Evolutionary conservation across 306 rosid genomes (phyloP), one percentile per base, ranked within the genome.

Genomic region (Medicago arabica): DNA sequence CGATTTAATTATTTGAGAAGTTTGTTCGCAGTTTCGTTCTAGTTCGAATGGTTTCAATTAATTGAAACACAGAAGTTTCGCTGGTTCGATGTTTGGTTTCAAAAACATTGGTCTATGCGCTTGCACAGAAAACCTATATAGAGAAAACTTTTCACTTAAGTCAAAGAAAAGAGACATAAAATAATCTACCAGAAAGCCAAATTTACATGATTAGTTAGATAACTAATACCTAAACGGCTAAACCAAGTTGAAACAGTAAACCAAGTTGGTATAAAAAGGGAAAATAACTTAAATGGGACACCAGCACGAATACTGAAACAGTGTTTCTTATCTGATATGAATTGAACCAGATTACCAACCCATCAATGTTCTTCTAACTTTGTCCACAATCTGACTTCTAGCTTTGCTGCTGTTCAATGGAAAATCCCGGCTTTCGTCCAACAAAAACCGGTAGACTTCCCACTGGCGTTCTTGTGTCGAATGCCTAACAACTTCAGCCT

Each of bases 401-500:
- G 94, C 85, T 86, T 75, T 74, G 60, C 76, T 75, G 83, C 88
- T 83, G 25, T 67, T 86, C 80, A 90, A 76, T 0, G 88, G 92
- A 79, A 92, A 85, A 58, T 86, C 96, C 2, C 79, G 50, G 63
- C 81, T 84, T 69, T 92, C 98, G 7, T 90, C 90, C 88, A 92
- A 73, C 79, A 90, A 86, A 83, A 92, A 87, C 79, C 94, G 80
- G 88, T 92, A 92, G 1, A 90, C 92, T 84, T 92, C 96, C 98
- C 96, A 92, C 82, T 92, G 94, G 51, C 90, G 92, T 67, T 78
- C 87, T 72, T 78, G 77, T 10, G 96, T 86, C 50, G 91, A 86
- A 83, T 92, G 92, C 83, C 98, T 86, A 18, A 83, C 86, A 64
- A 92, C 83, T 86, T 92, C 98, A 69, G 98, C 98, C 98, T 92